phyloP scores from a whole-genome alignment of 345 rosid species.

The Chamaenerion angustifolium region DNA sequence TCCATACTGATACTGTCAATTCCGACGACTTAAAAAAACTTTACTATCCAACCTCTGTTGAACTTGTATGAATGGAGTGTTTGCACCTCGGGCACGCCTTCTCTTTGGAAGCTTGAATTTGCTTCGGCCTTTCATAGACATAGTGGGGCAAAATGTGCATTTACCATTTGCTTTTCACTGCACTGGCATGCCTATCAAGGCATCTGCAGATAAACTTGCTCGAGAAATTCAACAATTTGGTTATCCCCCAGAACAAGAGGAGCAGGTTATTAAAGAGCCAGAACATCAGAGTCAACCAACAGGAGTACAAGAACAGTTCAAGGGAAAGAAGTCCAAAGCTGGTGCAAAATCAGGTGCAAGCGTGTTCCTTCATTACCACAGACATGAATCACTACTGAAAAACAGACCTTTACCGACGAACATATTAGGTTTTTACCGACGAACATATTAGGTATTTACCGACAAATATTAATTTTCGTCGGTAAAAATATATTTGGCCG shows the following conservation, averaged over 20 bases:
- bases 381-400: too few relatives aligned
- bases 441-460: too few relatives aligned
- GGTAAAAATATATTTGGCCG: too few relatives aligned
- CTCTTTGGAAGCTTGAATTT: constrained; percentile 69
- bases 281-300: constrained; percentile 24
- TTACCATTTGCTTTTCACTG: constrained; percentile 87
- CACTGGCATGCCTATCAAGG: constrained; percentile 97
- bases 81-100: constrained; percentile 80
- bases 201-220: constrained; percentile 82
- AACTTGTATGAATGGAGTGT: constrained; percentile 76
- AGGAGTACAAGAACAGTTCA: constrained; percentile 34
- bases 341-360: constrained; percentile 71
- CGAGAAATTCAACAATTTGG: constrained; percentile 65
- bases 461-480: too few relatives aligned
- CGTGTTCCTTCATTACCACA: constrained; percentile 81
- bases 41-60: constrained; percentile 70
- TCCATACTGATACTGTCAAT: too few relatives aligned
- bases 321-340: constrained; percentile 78
- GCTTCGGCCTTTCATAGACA: constrained; percentile 85
- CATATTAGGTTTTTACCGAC: too few relatives aligned
- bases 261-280: constrained; percentile 11
- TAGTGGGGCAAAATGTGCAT: constrained; percentile 69
- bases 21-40: too few relatives aligned
- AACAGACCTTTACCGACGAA: too few relatives aligned
- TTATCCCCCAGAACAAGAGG: constrained; percentile 42